Conservation (phyloP, 2,329 filamentous ascomycete genomes). For the Trichoderma guizhouense region DNA sequence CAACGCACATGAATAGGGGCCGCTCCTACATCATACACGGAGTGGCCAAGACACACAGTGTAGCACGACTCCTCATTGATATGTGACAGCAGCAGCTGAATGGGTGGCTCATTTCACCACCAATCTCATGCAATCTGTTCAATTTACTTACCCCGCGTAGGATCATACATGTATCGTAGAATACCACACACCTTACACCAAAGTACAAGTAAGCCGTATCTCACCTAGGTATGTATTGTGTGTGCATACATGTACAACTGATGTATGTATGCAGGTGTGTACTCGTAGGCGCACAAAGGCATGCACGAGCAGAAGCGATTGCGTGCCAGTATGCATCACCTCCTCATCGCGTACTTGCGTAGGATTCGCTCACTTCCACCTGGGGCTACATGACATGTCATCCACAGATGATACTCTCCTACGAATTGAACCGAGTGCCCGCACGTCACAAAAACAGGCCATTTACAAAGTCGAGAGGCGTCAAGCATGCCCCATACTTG, state of each 20-base stretch:
- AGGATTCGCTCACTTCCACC: neutral
- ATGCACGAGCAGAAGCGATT: neutral
- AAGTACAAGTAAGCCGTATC: neutral
- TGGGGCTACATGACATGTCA: neutral
- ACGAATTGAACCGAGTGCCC: neutral
- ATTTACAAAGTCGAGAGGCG: neutral
- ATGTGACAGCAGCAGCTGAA: neutral
- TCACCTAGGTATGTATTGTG: neutral
- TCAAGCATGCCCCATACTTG: neutral
- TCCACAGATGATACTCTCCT: neutral
- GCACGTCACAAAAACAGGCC: neutral
- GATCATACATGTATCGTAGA: neutral
- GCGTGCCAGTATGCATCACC: neutral
- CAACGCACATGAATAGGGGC: neutral
- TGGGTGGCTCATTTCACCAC: neutral
- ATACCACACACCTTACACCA: neutral
- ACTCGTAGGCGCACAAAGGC: neutral
- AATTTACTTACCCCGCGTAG: constrained; percentile 1
- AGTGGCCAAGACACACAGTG: neutral
- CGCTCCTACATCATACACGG: neutral
- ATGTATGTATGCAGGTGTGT: neutral
- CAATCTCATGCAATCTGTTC: neutral
- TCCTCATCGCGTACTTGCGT: neutral
- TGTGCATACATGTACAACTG: neutral
- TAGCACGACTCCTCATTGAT: neutral